Base-by-base conservation (phyloP, 2,329 filamentous ascomycete species). In the Colletotrichum cereale region DNA sequence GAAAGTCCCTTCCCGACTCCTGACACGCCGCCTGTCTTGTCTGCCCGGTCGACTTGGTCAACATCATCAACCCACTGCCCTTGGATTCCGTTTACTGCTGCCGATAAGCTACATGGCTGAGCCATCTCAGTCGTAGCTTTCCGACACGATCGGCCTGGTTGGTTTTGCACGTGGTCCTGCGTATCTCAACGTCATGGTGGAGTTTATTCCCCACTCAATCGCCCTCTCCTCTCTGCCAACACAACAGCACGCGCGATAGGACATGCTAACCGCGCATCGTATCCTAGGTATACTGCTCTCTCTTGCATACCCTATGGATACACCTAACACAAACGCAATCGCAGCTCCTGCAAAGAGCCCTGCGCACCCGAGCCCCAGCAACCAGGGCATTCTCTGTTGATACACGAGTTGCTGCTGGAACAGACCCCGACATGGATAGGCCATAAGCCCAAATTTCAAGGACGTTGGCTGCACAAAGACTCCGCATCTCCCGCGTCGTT, bases 401-500 rank as follows among this genome's bases (percentile, higher is more conserved):
- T 42, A 50, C 42, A 50, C 24, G 44, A 57, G 26, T 36, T 40
- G 26, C 44, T 24, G 58, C 18, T 68, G 53, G 62, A 58, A 68
- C 65, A 67, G 21, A n/a, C n/a, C 48, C 57, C 26, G 29, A 38
- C 63, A 62, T 67, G 48, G 56, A 61, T 57, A 62, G 55, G 36
- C 56, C 63, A 38, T 31, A 56, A 29, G 47, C 38, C n/a, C 44
- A 34, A 71, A 50, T 68, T 48, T 31, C 50, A 63, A 68, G 68
- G 58, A 55, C 58, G 44, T 38, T 24, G 42, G 58, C 58, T 63
- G 68, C 68, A 68, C 65, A 63, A 68, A 55, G 58, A 60, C 68
- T 71, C 68, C 65, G 65, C 68, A 68, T 29, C 63, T 38, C 67
- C 56, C 48, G 63, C 67, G 40, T 64, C 58, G 57, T 71, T 68